Conservation (phyloP, 1,284 basidiomycete species). For the Earliella scabrosa region DNA sequence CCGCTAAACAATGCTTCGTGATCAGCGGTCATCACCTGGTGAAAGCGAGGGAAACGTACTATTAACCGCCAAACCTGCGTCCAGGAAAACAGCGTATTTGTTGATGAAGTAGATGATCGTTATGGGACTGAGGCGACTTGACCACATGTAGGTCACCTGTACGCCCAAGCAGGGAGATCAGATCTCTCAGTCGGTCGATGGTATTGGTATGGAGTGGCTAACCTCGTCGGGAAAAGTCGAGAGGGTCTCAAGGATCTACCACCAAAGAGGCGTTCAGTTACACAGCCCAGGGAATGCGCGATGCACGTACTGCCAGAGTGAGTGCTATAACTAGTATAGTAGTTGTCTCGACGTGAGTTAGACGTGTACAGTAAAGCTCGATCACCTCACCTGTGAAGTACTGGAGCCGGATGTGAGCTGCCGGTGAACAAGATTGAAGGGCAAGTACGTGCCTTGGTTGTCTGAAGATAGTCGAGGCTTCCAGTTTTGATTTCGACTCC, state of each 20-base stretch:
- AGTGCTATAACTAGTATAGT: not conserved
- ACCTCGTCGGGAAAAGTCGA: slow-evolving; percentile 2
- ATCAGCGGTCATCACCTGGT: too few relatives aligned
- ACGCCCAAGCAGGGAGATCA: too few relatives aligned
- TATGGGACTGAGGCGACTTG: not conserved
- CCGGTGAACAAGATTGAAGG: too few relatives aligned
- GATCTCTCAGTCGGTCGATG: too few relatives aligned
- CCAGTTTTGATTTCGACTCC: not conserved
- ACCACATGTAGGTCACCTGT: not conserved
- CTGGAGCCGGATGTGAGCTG: too few relatives aligned
- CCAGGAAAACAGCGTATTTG: not conserved
- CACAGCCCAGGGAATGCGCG: too few relatives aligned
- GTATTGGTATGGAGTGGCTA: not conserved
- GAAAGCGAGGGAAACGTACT: too few relatives aligned
- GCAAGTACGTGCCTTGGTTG: not conserved
- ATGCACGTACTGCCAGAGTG: not conserved
- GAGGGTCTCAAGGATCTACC: not conserved
- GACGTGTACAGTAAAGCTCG: too few relatives aligned
- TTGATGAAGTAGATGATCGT: not conserved
- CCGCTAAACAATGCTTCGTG: too few relatives aligned
- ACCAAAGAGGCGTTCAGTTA: too few relatives aligned
- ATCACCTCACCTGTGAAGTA: too few relatives aligned
- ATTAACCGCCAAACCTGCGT: not conserved
- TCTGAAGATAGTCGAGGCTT: not conserved
- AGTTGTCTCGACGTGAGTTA: too few relatives aligned